Evolutionary conservation across 257 asterid genomes (phyloP).

Genomic region (Gentiana dahurica): DNA sequence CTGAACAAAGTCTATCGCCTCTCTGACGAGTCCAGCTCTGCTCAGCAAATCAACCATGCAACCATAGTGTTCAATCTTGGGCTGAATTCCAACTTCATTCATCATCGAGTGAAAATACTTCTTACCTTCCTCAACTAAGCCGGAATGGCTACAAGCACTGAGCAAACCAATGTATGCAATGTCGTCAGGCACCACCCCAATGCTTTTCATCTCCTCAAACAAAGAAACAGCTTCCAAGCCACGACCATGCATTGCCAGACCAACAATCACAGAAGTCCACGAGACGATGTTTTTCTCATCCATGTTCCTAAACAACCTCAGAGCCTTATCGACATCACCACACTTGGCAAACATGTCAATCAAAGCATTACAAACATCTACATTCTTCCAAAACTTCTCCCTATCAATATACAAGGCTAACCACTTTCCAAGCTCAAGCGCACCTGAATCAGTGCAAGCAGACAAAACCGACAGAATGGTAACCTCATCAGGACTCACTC

Average conservation of each 20-base stretch:
- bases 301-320: slow-evolving; percentile 43
- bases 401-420: slow-evolving; percentile 38
- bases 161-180: slow-evolving; percentile 59
- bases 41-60: slow-evolving; percentile 73
- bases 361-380: slow-evolving; percentile 46
- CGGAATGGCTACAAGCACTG: slow-evolving; percentile 77
- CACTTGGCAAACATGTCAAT: slow-evolving; percentile 76
- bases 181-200: slow-evolving; percentile 40
- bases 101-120: slow-evolving; percentile 40
- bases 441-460: slow-evolving; percentile 62
- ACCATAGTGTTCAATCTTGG: slow-evolving; percentile 74
- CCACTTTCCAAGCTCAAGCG: slow-evolving; percentile 71
- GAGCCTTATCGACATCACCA: slow-evolving; percentile 61
- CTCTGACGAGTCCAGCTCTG: slow-evolving; percentile 48
- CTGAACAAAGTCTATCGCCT: slow-evolving; percentile 47
- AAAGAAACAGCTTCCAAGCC: slow-evolving; percentile 45
- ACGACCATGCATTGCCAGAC: slow-evolving; percentile 61
- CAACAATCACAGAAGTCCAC: slow-evolving; percentile 58
- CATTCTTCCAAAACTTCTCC: slow-evolving; percentile 37
- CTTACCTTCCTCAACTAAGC: slow-evolving; percentile 50
- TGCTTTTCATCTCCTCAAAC: slow-evolving; percentile 56
- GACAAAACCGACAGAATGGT: slow-evolving; percentile 57
- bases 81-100: slow-evolving; percentile 36
- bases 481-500: slow-evolving; percentile 54
- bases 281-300: slow-evolving; percentile 42